Conservation (phyloP, 768 basidiomycete species). For the Termitomyces sp. region DNA sequence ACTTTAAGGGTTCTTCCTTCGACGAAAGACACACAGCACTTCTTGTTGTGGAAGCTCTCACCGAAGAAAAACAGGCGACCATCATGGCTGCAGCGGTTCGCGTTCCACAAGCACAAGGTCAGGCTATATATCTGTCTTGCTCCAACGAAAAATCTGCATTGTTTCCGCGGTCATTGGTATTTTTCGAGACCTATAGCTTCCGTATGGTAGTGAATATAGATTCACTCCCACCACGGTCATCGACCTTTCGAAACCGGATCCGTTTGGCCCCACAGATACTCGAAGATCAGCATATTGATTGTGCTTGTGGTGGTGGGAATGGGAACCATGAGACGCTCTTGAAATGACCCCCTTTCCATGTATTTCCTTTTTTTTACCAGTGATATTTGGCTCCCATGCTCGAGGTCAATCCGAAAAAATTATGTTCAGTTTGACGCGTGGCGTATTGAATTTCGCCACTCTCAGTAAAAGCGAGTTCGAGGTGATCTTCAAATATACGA, state of each 20-base stretch:
- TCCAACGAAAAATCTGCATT: background rate
- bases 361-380: background rate
- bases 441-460: background rate
- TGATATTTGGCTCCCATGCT: background rate
- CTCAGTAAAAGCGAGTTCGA: background rate
- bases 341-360: too few relatives aligned
- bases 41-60: background rate
- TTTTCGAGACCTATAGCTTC: background rate
- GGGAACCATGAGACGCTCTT: background rate
- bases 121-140: background rate
- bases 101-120: background rate
- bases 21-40: background rate
- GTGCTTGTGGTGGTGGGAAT: background rate
- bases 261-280: background rate
- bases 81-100: background rate
- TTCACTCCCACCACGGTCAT: conserved; percentile 1
- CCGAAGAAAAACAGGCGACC: background rate
- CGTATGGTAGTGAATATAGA: background rate
- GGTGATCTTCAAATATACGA: background rate
- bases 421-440: background rate
- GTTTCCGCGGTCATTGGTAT: background rate
- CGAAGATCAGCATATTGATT: background rate
- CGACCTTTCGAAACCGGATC: background rate
- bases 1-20: background rate
- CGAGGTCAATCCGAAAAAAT: background rate